phyloP scores from a whole-genome alignment of 164 flowering plant genomes.

The Euptelea pleiosperma region DNA sequence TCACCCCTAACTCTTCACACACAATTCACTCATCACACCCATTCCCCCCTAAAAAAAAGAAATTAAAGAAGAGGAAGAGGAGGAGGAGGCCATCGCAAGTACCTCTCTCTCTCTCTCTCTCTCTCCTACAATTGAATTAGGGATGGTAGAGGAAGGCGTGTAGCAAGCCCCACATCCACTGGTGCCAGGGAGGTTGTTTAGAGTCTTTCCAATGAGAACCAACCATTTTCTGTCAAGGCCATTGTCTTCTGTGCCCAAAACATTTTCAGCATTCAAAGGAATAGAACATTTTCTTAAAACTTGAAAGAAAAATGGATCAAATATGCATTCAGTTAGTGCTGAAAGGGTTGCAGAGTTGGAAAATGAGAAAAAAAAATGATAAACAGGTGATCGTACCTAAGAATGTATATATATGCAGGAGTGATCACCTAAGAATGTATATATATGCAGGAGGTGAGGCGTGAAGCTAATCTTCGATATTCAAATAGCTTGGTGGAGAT shows the following conservation, averaged over 20 bases:
- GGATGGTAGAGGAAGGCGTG: slow-evolving; percentile 37
- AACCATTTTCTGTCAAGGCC: slow-evolving; percentile 40
- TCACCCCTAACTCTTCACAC: no score
- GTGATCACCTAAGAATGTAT: slow-evolving; percentile 41
- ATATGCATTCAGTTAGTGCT: not conserved
- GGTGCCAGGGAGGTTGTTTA: slow-evolving; percentile 37
- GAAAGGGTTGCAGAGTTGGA: not conserved
- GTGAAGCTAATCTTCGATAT: slow-evolving; percentile 39
- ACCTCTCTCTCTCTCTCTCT: no score
- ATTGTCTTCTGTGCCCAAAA: slow-evolving; percentile 37
- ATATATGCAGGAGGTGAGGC: slow-evolving; percentile 37
- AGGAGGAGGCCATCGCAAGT: no score
- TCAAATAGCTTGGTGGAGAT: slow-evolving; percentile 36
- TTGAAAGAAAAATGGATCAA: slow-evolving; percentile 11
- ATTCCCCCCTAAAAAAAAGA: no score
- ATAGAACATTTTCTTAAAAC: slow-evolving; percentile 42
- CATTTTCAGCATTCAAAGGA: slow-evolving; percentile 39
- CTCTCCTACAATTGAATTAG: slow-evolving; percentile 30
- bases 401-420: no score
- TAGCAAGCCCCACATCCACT: slow-evolving; percentile 29
- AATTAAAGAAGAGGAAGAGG: no score
- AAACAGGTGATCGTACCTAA: slow-evolving; percentile 17
- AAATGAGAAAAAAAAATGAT: slow-evolving; percentile 1
- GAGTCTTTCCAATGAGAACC: slow-evolving; percentile 28
- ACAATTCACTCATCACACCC: no score